Percentiles rank a stretch among this genome's conserved stretches.
Evolutionary conservation across 2,329 filamentous ascomycete genomes (phyloP).

Genomic region (Aquanectria penicillioides): DNA sequence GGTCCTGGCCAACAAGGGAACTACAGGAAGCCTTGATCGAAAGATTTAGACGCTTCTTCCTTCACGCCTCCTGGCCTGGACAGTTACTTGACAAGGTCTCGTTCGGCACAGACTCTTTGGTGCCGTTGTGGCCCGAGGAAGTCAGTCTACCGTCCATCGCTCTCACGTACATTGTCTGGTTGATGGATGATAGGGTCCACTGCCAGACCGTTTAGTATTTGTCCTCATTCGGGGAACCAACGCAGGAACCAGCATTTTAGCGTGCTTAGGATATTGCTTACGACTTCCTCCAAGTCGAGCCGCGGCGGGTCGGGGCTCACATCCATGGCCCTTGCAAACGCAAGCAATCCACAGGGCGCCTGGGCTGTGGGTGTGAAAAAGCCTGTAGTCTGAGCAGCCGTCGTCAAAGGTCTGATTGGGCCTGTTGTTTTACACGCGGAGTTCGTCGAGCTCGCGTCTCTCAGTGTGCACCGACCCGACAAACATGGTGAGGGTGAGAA

Average conservation of each 20-base stretch:
- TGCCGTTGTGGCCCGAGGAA: neutral
- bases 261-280: neutral
- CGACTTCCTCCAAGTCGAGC: neutral
- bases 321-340: neutral
- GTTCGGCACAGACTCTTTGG: neutral
- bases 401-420: constrained; percentile 3
- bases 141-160: neutral
- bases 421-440: neutral
- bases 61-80: neutral
- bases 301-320: neutral
- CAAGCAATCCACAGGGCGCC: neutral
- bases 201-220: neutral
- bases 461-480: no score
- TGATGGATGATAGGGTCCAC: no score
- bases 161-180: neutral
- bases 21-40: no score
- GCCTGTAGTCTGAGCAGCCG: neutral
- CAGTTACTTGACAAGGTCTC: no score
- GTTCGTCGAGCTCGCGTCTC: no score
- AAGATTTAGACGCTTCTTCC: neutral
- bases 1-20: no score
- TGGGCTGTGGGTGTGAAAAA: neutral
- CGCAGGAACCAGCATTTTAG: neutral
- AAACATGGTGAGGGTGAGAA: neutral
- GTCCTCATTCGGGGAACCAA: neutral